These are phyloP conservation scores for Tulasnella sp. DNA, from an alignment of 768 basidiomycete species.

Conservation along the genomic window DNA sequence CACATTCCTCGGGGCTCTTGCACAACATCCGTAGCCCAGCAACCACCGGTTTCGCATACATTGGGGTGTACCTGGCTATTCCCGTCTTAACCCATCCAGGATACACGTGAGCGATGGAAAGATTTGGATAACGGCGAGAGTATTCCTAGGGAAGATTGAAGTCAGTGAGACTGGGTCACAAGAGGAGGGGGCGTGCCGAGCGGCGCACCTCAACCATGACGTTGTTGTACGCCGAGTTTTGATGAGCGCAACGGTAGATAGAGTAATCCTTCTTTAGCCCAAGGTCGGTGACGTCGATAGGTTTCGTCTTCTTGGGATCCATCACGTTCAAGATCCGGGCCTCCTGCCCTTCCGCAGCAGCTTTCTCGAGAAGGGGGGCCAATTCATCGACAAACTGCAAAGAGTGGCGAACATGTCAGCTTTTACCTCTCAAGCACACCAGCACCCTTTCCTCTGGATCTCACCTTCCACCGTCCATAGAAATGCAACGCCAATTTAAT, in stretches of 20 bases:
- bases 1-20: slow-evolving; percentile 8
- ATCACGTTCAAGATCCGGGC: slow-evolving; percentile 17
- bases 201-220: slow-evolving; percentile 14
- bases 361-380: slow-evolving; percentile 15
- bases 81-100: slow-evolving; percentile 20
- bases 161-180: background rate
- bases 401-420: background rate
- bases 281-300: slow-evolving; percentile 3
- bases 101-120: slow-evolving; percentile 18
- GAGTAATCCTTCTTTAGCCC: slow-evolving; percentile 21
- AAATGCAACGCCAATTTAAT: slow-evolving; percentile 22
- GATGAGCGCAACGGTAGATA: background rate
- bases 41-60: background rate
- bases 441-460: background rate
- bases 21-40: background rate
- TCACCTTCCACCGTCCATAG: slow-evolving; percentile 21
- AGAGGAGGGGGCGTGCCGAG: slow-evolving; percentile 14
- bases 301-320: background rate
- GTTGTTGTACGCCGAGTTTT: slow-evolving; percentile 13
- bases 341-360: slow-evolving; percentile 19
- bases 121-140: background rate
- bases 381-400: slow-evolving; percentile 18
- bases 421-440: too few relatives aligned
- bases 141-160: slow-evolving; percentile 17
- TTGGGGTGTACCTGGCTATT: slow-evolving; percentile 21